phyloP scores from a whole-genome alignment of 2,329 filamentous ascomycete species.

The Blastomyces gilchristii region DNA sequence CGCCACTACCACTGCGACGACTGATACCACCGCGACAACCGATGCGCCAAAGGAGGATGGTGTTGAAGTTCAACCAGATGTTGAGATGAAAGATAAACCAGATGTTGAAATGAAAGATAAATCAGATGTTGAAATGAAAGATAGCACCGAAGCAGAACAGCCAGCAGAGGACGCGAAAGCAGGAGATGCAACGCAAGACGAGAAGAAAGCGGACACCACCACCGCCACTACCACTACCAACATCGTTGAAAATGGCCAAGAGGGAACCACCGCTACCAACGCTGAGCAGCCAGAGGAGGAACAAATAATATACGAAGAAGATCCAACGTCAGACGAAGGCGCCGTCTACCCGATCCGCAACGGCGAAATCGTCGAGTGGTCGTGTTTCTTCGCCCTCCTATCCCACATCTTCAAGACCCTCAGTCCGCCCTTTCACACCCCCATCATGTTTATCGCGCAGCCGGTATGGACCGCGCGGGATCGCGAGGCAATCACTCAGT shows the following conservation, averaged over 20 bases:
- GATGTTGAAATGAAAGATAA: constrained; percentile 40
- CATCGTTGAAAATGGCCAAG: constrained; percentile 17
- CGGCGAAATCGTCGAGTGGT: constrained; percentile 81
- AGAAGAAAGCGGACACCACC: constrained; percentile 19
- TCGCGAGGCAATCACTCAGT: constrained; percentile 78
- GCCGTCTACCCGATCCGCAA: constrained; percentile 77
- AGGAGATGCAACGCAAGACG: constrained; percentile 10
- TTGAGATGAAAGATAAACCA: constrained; percentile 18
- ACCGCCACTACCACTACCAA: constrained; percentile 10
- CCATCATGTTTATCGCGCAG: constrained; percentile 80
- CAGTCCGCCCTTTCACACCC: constrained; percentile 86
- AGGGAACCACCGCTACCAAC: constrained; percentile 11
- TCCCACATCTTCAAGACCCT: constrained; percentile 84
- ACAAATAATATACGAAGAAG: constrained; percentile 68
- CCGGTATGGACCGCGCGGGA: constrained; percentile 85
- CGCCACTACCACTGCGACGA: constrained; percentile 8
- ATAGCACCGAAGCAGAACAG: constrained; percentile 23
- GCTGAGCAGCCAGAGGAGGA: constrained; percentile 29
- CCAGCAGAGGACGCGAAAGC: constrained; percentile 2
- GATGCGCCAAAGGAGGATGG: constrained; percentile 18
- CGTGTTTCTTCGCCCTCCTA: constrained; percentile 84
- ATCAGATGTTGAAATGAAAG: constrained; percentile 39
- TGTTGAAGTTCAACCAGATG: constrained; percentile 16
- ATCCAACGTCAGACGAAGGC: constrained; percentile 75
- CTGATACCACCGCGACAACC: constrained; percentile 10